These are phyloP conservation scores for Sugiyamaella novakii DNA, from an alignment of 1,139 yeast genomes.

Conservation along the genomic window DNA sequence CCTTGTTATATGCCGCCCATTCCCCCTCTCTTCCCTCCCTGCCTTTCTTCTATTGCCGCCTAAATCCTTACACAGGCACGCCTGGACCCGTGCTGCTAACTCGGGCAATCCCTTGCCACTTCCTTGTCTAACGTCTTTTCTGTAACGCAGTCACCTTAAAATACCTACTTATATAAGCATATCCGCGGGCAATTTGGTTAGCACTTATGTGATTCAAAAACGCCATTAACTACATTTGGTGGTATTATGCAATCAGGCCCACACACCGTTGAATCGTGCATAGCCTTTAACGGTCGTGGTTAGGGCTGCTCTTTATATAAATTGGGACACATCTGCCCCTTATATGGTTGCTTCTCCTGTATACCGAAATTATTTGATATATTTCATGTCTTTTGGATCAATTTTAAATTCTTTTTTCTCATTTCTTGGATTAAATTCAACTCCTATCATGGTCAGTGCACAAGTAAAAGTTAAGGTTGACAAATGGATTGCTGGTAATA, in stretches of 20 bases:
- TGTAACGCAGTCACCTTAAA: no score
- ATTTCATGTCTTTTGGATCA: constrained; percentile 14
- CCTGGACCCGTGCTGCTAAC: no score
- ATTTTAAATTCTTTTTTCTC: constrained; percentile 13
- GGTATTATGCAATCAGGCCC: constrained; percentile 3
- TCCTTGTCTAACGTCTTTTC: no score
- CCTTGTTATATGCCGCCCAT: no score
- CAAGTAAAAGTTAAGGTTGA: constrained; percentile 52
- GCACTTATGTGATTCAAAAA: no score
- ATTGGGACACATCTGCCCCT: constrained; percentile 1
- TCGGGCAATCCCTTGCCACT: no score
- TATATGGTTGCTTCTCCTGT: background rate
- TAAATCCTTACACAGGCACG: no score
- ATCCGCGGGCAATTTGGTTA: no score
- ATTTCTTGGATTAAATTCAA: constrained; percentile 7
- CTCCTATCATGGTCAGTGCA: constrained; percentile 25
- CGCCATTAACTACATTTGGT: background rate
- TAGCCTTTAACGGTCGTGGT: constrained; percentile 11
- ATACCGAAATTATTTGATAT: no score
- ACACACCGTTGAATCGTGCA: constrained; percentile 14
- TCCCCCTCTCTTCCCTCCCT: no score
- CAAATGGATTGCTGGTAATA: constrained; percentile 63
- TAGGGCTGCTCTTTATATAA: constrained; percentile 10
- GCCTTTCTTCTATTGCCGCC: no score
- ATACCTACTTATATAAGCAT: no score